These are phyloP conservation scores for Globisporangium orthogonon DNA, from an alignment of 352 stramenopile species.

Conservation along the genomic window DNA sequence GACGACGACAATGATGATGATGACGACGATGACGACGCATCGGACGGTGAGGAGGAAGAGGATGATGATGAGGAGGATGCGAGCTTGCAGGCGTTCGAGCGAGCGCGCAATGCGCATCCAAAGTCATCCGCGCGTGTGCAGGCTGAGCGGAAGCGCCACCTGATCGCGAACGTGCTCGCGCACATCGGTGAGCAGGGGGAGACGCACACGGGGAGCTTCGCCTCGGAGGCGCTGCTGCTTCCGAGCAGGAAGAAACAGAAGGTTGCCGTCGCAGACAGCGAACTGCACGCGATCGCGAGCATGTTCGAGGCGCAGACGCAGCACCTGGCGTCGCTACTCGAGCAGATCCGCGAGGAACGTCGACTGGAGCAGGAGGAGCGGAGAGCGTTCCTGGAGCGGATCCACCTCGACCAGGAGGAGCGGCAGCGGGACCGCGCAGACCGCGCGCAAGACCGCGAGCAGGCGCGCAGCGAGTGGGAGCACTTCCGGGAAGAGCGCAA, in stretches of 20 bases:
- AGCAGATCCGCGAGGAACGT: slow-evolving; percentile 8
- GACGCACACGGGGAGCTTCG: background rate
- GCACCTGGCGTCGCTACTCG: slow-evolving; percentile 8
- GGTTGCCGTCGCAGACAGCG: background rate
- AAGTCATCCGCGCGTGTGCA: background rate
- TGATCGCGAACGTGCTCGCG: slow-evolving; percentile 9
- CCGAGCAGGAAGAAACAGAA: background rate
- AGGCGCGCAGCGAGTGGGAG: slow-evolving; percentile 2
- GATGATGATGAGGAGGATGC: background rate
- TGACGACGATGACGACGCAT: background rate
- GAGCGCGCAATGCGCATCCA: background rate
- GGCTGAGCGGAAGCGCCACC: slow-evolving; percentile 6
- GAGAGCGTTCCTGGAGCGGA: slow-evolving; percentile 1
- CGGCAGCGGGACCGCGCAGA: slow-evolving; percentile 8
- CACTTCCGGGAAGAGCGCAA: slow-evolving; percentile 9
- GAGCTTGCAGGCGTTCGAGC: background rate
- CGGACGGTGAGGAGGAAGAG: background rate
- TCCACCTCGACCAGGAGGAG: slow-evolving; percentile 10
- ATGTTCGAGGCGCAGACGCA: slow-evolving; percentile 11
- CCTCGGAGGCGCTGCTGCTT: background rate
- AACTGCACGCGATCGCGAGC: slow-evolving; percentile 5
- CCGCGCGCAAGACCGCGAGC: slow-evolving; percentile 5
- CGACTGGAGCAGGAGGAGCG: slow-evolving; percentile 11
- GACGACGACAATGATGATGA: background rate
- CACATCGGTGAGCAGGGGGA: slow-evolving; percentile 7